Evolutionary conservation across 352 stramenopile genomes (phyloP), one percentile per base, ranked within the genome.

Genomic region (Globisporangium canariense): DNA sequence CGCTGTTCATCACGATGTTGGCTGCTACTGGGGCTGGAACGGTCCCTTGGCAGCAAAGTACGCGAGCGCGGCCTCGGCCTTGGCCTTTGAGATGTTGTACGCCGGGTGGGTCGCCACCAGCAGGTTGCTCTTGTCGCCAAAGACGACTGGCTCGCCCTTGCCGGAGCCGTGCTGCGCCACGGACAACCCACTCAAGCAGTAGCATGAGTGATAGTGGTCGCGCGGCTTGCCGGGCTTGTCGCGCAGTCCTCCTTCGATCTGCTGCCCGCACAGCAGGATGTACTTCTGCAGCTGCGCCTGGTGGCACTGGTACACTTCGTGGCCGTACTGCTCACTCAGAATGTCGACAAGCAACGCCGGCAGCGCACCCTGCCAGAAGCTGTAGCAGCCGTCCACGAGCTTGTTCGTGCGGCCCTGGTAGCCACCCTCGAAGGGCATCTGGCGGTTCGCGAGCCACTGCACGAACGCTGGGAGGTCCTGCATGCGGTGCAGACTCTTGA

Each of bases 171-270:
- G 89, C 77, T 99, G 96, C 3, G 93, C 80, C 43, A 98, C 78
- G 9, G 94, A 98, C 25, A 99, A 74, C 2, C 97, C 97, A 65
- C 89, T 98, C 16, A 99, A 77, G 66, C 97, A 98, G 83, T 99
- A 99, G 76, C 97, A 99, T 25, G 93, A 98, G 81, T 99, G 98
- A 76, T 99, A 99, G 71, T 99, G 98, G 73, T 99, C 98, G 53
- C 96, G 80, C 8, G 78, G 70, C 74, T 98, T 99, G 55, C 89
- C 95, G 0, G 96, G 95, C 69, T 98, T 98, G 76, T 99, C 86
- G 18, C 85, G 86, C 16, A 98, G 75, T 20, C 96, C 96, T 43
- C 96, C 96, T 63, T 97, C 89, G 58, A 98, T 83, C 70, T 98
- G 90, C 73, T 98, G 96, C 1, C 91, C 90, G 70, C 96, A 98